Conservation (phyloP, 2,329 filamentous ascomycete genomes). For the Trichoderma sp. region DNA sequence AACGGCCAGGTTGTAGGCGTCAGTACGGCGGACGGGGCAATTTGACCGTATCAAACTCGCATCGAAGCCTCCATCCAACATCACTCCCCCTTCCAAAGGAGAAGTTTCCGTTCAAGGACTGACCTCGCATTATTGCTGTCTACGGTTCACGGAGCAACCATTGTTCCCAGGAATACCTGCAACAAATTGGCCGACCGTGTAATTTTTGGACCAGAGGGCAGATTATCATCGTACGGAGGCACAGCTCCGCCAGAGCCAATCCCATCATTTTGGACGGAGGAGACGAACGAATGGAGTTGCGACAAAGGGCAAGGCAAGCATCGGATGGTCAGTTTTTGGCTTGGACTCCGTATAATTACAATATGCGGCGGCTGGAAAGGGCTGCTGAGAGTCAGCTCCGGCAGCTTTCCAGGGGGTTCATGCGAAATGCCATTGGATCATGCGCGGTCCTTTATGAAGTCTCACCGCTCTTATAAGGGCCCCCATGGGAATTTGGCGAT, state of each 20-base stretch:
- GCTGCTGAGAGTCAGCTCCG: conserved; percentile 7
- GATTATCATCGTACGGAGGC: neutral
- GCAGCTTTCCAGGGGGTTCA: neutral
- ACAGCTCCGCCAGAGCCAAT: neutral
- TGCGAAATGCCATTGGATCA: conserved; percentile 15
- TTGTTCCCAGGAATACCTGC: conserved; percentile 1
- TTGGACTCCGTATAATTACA: neutral
- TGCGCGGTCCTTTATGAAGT: conserved; percentile 2
- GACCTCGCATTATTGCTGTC: neutral
- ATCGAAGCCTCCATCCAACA: conserved; percentile 7
- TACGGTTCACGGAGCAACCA: neutral
- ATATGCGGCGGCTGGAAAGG: neutral
- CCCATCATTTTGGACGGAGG: neutral
- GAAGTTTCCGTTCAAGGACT: neutral
- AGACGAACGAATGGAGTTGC: no score
- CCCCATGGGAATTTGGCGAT: neutral
- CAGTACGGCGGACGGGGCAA: conserved; percentile 12
- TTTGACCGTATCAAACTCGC: conserved; percentile 13
- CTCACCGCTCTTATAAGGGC: conserved; percentile 16
- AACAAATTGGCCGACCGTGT: neutral
- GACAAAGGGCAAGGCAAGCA: no score
- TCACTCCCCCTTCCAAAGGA: neutral
- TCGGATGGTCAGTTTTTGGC: no score
- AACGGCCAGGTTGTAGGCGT: conserved; percentile 9
- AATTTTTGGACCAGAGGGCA: neutral